Base-by-base conservation (phyloP, 2,329 filamentous ascomycete genomes). In the Gnomoniopsis smithogilvyi region DNA sequence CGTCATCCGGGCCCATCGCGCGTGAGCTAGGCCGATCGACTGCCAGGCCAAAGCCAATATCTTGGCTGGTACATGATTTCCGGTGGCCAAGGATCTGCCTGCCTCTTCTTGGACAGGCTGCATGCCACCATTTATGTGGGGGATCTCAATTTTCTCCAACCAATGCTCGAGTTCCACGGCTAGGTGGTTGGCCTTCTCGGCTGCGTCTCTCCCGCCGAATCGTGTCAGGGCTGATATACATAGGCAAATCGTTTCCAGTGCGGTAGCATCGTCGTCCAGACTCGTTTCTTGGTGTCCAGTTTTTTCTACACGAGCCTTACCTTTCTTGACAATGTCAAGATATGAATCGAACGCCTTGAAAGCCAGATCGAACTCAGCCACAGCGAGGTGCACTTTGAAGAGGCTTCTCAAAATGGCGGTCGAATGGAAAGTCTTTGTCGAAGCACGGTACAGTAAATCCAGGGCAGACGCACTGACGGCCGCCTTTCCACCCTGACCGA, bases 381-480 rank as follows among this genome's bases (percentile, higher is more conserved):
- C 80, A 2, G 92, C 85, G 19, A 94, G 80, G 71, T 99, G 95
- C 2, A 96, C 89, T 12, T 86, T 88, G 70, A 98, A 98, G 0
- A 99, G 80, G 67, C 93, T 85, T 59, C 94, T 84, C 33, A 99
- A 77, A 62, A 98, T 90, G 11, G 92, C 79, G 1, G 94, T 96
- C 1, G 95, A 99, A 73, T 99, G 95, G 69, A 95, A 99, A 0
- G 93, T 96, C 73, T 95, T 96, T 11, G 90, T 92, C 8, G 94
- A 91, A 22, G 93, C 91, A 43, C 89, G 89, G 73, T 98, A 99
- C 7, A 99, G 80, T 30, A 92, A 90, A 72, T 95, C 93, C 45
- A 99, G 82, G 34, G 96, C 86, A 53, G 87, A 87, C 56, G 89
- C 86, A 63, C 90, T 90, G 19, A 94, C 77, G 22, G 82, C 85